Evolutionary conservation across 768 basidiomycete species (phyloP), one percentile per base, ranked within the genome.

Genomic region (Pleurotus pulmonarius): DNA sequence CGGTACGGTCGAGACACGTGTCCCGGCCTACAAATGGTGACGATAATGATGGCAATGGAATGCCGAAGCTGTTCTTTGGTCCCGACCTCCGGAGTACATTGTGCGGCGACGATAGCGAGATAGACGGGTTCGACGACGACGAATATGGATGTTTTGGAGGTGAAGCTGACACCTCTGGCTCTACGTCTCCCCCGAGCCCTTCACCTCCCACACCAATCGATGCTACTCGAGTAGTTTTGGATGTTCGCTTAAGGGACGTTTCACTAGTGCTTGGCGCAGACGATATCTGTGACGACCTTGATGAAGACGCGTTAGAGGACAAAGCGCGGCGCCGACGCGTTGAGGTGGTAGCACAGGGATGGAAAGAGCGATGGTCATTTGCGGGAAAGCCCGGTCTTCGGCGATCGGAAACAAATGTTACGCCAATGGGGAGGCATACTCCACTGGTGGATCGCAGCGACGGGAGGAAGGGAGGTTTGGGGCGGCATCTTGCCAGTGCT

Each of bases 291-390:
- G 41, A 44, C 20, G 69, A 71, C 46, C 60, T 59, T 37, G 69
- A 69, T 54, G 70, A 70, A 8, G 64, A 53, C 59, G 55, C 49
- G 60, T 58, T 46, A 20, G 25, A 58, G 22, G 18, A 47, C 44
- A 63, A 49, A 45, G 20, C 41, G 29, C 61, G 43, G 61, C 69
- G 56, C 59, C 56, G 39, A 54, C 72, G 73, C 38, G 67, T 65
- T 37, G 68, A 76, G 47, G 68, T 69, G 22, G 81, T 85, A 24
- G 78, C 80, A 18, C 72, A 67, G 46, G 84, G 81, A 16, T 85
- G 83, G 84, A 73, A 77, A 73, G 69, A 76, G 8, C 74, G 72
- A 54, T 86, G 80, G 80, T 74, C 76, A 13, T 59, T 49, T 12
- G 22, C 55, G 61, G 11, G 58, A 34, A 52, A 69, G 39, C 56